Evolutionary conservation across 2,329 filamentous ascomycete genomes (phyloP), one percentile per base, ranked within the genome.

Genomic region (Xylaria sp.): DNA sequence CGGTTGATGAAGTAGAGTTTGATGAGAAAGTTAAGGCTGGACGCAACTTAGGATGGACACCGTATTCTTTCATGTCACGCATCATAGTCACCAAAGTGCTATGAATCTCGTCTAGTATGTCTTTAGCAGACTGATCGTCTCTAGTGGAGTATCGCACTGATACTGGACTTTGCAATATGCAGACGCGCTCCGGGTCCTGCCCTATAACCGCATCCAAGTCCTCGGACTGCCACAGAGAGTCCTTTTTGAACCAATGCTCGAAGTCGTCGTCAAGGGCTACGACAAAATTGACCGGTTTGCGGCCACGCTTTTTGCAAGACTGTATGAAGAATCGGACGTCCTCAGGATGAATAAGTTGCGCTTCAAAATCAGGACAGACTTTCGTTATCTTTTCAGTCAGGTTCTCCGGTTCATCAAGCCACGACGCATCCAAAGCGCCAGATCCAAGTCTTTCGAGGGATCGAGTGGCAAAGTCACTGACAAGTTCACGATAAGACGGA

Each of bases 181-280:
- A 97, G 50, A 94, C 97, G 78, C 96, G 90, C 72, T 93, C 94
- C 66, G 99, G 96, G 78, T 99, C 96, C 81, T 98, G 95, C 73
- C 87, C 95, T 67, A 97, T 93, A 63, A 99, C 94, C 57, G 96
- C 95, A 75, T 96, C 94, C 12, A 99, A 86, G 76, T 99, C 96
- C 81, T 99, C 96, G 0, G 96, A 98, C 82, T 99, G 96, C 96
- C 96, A 99, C 7, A 99, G 87, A 1, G 96, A 98, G 80, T 99
- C 96, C 85, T 99, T 99, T 89, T 99, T 99, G 91, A 99, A 99
- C 86, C 93, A 99, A 83, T 97, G 97, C 79, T 99, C 96, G 73
- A 99, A 99, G 79, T 95, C 97, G 70, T 97, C 94, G 75, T 99
- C 96, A 18, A 99, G 87, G 18, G 92, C 86, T 7, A 96, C 96